Evolutionary conservation across 1,284 basidiomycete genomes (phyloP), one percentile per base, ranked within the genome.

Genomic region (Pascua guehoae): DNA sequence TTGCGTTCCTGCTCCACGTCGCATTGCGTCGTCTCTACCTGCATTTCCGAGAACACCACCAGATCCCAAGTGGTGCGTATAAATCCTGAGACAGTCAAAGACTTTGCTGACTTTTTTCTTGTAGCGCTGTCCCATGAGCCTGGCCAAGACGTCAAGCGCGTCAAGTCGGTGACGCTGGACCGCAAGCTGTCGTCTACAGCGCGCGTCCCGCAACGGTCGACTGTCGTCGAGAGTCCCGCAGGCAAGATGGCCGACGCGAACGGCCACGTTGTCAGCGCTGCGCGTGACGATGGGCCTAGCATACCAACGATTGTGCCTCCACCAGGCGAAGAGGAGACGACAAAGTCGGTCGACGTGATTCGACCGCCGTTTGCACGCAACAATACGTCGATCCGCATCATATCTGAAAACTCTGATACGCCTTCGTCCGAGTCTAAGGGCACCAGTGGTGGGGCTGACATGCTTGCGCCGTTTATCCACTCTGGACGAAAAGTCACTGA

Each of bases 1-100:
- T 97, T 75, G 90, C 96, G 0, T 99, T 96, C 81, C 78, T 99
- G 60, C 80, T 99, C 53, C 94, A 98, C 67, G 96, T 98, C 16
- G 96, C 95, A 5, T 82, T 99, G 54, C 84, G 94, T 64, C 84
- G 95, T 67, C 80, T 99, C 54, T 97, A 93, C 77, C 84, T 91
- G 45, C 82, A 98, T 57, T 81, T 98, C 70, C 89, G 91, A 79
- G 89, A 91, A 78, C 86, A 92, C 64, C 93, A 94, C 37, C 88
- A 93, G 17, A 88, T 97, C 32, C 87, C 90, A 1, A 70, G 67
- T 53, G 70, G 72, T 69, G 50, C 63, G 71, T 68, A n/a, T 37
- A n/a, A 16, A 5, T n/a, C n/a, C n/a, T n/a, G n/a, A n/a, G n/a
- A 12, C 15, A 5, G 7, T 8, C 3, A 24, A 12, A 5, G 7